phyloP scores from a whole-genome alignment of 306 rosid species.

The barrel medic (Medicago truncatula) region MtrunA17r5.0-ANR NC_053042.1:17457001-17457500 shows the following conservation, averaged over 20 bases:
- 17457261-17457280: neutral
- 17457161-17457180: constrained; percentile 84
- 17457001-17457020: neutral
- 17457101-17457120: constrained; percentile 73
- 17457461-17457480: neutral
- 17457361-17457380: neutral
- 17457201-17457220: neutral
- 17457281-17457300: neutral
- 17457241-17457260: neutral
- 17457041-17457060: constrained; percentile 59
- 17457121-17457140: constrained; percentile 86
- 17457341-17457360: neutral
- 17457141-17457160: constrained; percentile 79
- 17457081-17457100: constrained; percentile 76
- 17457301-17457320: neutral
- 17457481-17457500: neutral
- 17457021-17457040: neutral
- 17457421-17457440: neutral
- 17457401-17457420: neutral
- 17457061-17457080: constrained; percentile 93
- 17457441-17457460: neutral
- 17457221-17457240: neutral
- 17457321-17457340: neutral
- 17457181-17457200: constrained; percentile 49
- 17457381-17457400: neutral